These are phyloP conservation scores for Starmerella sp. DNA, from an alignment of 805 yeast species.

Conservation along the genomic window DNA sequence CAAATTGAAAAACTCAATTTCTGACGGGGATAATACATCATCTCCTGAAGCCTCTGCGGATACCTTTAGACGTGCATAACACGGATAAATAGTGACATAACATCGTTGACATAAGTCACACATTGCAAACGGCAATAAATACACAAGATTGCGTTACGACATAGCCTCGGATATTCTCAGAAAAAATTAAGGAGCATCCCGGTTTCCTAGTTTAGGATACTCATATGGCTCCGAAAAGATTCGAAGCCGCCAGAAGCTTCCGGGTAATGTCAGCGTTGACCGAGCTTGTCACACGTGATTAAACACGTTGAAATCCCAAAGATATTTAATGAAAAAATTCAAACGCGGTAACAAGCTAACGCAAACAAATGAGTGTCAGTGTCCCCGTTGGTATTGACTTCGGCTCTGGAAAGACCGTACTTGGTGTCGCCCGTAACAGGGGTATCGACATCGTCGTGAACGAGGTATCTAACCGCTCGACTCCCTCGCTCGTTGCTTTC, in stretches of 20 bases:
- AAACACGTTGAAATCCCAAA: not conserved
- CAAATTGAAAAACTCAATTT: too few species aligned
- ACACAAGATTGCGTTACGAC: too few species aligned
- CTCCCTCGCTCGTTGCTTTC: slow-evolving; percentile 87
- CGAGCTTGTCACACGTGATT: not conserved
- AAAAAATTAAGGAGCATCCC: too few species aligned
- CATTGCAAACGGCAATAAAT: too few species aligned
- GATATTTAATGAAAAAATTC: slow-evolving; percentile 2
- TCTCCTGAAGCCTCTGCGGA: too few species aligned
- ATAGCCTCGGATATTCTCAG: too few species aligned
- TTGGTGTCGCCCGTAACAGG: slow-evolving; percentile 91
- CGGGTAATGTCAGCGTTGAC: not conserved
- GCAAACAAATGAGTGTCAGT: slow-evolving; percentile 21
- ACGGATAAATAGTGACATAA: too few species aligned
- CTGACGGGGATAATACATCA: too few species aligned
- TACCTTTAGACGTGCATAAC: too few species aligned
- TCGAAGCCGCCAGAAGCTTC: slow-evolving; percentile 2
- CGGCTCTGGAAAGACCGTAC: slow-evolving; percentile 87
- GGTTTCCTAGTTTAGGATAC: not conserved
- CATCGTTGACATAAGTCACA: too few species aligned
- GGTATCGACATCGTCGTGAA: slow-evolving; percentile 97
- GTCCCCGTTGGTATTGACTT: slow-evolving; percentile 80
- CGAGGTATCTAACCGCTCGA: slow-evolving; percentile 95
- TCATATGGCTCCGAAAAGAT: not conserved
- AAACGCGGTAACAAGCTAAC: not conserved